Base-by-base conservation (phyloP, 2,329 filamentous ascomycete species). In the Arthrobotrys entomopaga region DNA sequence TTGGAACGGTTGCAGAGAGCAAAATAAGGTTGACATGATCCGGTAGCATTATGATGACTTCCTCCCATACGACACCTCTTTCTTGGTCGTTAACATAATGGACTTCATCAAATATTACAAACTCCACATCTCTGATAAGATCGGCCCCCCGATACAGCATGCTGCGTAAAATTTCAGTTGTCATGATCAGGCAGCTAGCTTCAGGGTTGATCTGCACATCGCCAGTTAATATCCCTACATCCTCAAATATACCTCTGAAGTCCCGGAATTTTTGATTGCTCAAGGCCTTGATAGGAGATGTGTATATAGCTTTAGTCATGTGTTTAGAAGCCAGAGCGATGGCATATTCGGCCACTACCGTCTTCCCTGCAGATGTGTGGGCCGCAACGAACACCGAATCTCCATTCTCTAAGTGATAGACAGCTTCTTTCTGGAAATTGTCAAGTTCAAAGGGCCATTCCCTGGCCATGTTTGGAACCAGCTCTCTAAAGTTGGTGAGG, bases 241-340 rank as follows among this genome's bases (percentile, higher is more conserved):
- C 95, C 72, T 96, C 93, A 79, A 99, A 99, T 0, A 88, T 89
- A 65, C 89, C 87, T 67, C 93, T 88, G 81, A 99, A 99, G 81
- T 99, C 95, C 76, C 95, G 88, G 82, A 98, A 99, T 81, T 99
- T 99, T 80, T 99, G 95, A 80, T 99, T 99, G 82, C 95, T 98
- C 67, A 99, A 84, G 1, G 95, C 95, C 81, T 99, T 99, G 84
- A 99, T 99, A 0, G 95, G 95, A 0, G 95, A 98, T 0, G 95
- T 99, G 81, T 99, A 99, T 77, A 99, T 99, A 20, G 95, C 94
- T 49, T 99, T 99, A 7, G 95, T 99, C 94, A 98, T 98, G 81
- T 99, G 95, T 80, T 94, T 96, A n/a, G 92, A 90, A 29, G 95
- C 95, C 70, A 99, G 84, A 5, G 95, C 93, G 81, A 99, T 98